Percentiles rank a stretch among this genome's conserved stretches.
phyloP scores from a whole-genome alignment of 2,329 filamentous ascomycete genomes.

The Endothia cerciana region DNA sequence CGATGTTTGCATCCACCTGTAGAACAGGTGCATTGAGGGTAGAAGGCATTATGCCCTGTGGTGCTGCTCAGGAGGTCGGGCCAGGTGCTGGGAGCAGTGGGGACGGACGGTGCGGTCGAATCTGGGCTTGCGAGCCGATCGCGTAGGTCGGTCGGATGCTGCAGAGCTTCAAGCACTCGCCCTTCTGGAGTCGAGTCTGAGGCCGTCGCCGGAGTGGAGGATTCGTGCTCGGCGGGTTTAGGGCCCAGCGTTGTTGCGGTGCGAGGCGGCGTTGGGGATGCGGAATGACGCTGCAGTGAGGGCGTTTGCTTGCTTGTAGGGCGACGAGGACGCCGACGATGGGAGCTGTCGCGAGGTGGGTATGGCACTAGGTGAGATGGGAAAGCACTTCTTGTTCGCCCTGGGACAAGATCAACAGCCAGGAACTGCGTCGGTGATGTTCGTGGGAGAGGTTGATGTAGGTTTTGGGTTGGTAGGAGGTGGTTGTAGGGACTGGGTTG shows the following conservation, averaged over 20 bases:
- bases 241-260: too few species aligned
- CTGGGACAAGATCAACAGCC: constrained; percentile 8
- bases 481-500: constrained; percentile 22
- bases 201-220: constrained; percentile 22
- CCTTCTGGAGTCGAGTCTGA: background rate
- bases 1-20: constrained; percentile 86
- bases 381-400: constrained; percentile 12
- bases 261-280: constrained; percentile 10
- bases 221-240: background rate
- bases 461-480: constrained; percentile 17
- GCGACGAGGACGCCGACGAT: background rate
- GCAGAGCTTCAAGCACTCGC: background rate
- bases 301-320: constrained; percentile 4
- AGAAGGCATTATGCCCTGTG: constrained; percentile 71
- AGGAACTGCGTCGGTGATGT: constrained; percentile 6
- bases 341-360: background rate
- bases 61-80: constrained; percentile 44
- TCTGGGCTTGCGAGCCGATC: constrained; percentile 33
- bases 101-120: constrained; percentile 25
- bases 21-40: constrained; percentile 83
- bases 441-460: constrained; percentile 19
- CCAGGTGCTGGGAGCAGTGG: constrained; percentile 32
- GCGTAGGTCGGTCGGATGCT: constrained; percentile 30
- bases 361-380: background rate
- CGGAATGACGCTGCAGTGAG: constrained; percentile 5